phyloP scores from a whole-genome alignment of 163 green algal genomes.

The Chloroidium sp. region DNA sequence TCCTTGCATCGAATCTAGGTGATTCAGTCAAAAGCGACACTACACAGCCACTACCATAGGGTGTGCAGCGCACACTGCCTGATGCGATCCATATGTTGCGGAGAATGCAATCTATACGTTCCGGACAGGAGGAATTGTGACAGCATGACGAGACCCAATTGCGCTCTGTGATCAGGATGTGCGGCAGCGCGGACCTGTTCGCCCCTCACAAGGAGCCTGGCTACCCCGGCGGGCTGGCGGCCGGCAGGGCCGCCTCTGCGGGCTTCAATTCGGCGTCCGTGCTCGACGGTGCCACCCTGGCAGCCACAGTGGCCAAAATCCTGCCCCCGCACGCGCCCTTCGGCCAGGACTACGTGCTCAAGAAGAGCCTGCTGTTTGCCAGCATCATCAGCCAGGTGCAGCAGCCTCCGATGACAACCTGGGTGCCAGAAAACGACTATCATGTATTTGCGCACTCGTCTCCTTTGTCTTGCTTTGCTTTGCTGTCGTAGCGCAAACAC shows the following conservation, averaged over 20 bases:
- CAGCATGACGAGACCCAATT: background rate
- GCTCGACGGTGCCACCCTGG: slow-evolving; percentile 14
- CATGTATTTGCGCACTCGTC: no score
- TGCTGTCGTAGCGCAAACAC: no score
- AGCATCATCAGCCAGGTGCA: background rate
- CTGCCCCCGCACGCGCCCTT: background rate
- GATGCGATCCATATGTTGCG: no score
- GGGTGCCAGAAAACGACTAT: no score
- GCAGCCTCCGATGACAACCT: no score
- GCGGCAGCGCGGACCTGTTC: slow-evolving; percentile 33
- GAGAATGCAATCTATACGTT: no score
- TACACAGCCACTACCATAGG: no score
- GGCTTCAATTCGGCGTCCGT: slow-evolving; percentile 25
- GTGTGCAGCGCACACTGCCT: no score
- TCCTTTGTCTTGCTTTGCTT: no score
- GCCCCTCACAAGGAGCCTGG: slow-evolving; percentile 4
- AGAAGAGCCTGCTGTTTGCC: background rate
- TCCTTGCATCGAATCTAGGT: no score
- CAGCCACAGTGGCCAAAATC: background rate
- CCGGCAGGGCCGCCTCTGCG: slow-evolving; percentile 16
- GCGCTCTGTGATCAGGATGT: slow-evolving; percentile 11
- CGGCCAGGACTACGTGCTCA: background rate
- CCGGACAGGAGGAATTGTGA: background rate
- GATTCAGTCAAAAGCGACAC: no score
- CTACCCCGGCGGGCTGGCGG: slow-evolving; percentile 34